Base-by-base conservation (phyloP, 805 yeast species). In the Saturnispora diversa region DNA sequence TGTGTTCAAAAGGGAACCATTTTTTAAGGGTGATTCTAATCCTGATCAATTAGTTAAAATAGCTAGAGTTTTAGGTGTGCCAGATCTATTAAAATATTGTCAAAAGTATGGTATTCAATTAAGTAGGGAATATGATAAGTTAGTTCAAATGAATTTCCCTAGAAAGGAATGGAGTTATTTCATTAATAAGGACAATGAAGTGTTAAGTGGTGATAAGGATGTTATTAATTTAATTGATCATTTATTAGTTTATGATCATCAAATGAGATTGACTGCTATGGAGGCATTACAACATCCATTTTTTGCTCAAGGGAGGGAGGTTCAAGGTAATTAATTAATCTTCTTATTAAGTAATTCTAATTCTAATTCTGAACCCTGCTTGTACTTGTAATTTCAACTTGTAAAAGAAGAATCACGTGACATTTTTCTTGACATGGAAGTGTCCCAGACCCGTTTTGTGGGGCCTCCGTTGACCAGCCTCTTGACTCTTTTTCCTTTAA, bases 31-130 rank as follows among this genome's bases (percentile, higher is more conserved):
- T 16, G 80, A 84, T 46, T 82, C 94, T 16, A 87, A 87, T 60
- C 84, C 87, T 30, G 95, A 87, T 64, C 96, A 87, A 64, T 66
- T 87, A 53, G 94, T 87, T 19, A 88, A 85, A 60, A 86, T 87
- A 47, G 95, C 87, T 11, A 73, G 84, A 45, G 92, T 87, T 2
- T 69, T 87, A 51, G 96, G 96, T 16, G 82, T 95, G 1, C 82
- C 80, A 44, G 88, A 78, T 49, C 67, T 87, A 39, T 65, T 76
- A 54, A 64, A 62, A 36, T 86, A 85, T 58, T 66, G 82, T 48
- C 62, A 68, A 38, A 83, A 80, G 57, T 87, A 86, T 60, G 74
- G 74, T 30, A 70, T 87, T 48, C 68, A 69, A 35, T 69, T 87
- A 48, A 79, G 84, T 36, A 73, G 75, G 25, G 95, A 87, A 54